These are phyloP conservation scores for Aspergillus clavatus DNA, from an alignment of 2,329 filamentous ascomycete species.

Conservation along the genomic window DNA sequence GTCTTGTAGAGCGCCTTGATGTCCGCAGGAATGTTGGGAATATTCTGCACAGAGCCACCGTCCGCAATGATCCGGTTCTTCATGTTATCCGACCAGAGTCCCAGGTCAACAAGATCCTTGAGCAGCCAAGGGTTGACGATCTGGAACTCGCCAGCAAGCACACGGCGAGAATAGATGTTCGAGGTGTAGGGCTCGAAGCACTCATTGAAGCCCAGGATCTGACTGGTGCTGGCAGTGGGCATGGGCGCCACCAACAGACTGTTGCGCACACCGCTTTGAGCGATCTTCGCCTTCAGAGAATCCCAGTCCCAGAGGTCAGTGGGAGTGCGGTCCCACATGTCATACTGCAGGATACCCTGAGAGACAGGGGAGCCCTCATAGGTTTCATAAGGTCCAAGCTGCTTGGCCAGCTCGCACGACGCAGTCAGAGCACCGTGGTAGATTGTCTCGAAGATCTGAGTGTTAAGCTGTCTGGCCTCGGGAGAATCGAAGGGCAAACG, in stretches of 20 bases:
- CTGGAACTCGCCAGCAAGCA: constrained; percentile 97
- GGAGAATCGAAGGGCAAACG: constrained; percentile 96
- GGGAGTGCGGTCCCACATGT: constrained; percentile 96
- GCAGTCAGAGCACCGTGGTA: constrained; percentile 92
- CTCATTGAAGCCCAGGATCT: constrained; percentile 98
- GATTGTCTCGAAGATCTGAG: constrained; percentile 98
- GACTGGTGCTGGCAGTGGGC: constrained; percentile 94
- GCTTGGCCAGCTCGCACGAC: constrained; percentile 79
- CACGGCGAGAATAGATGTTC: constrained; percentile 98
- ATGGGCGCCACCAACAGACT: constrained; percentile 92
- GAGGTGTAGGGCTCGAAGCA: constrained; percentile 99
- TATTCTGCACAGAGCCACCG: constrained; percentile 91
- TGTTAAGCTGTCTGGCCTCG: constrained; percentile 90
- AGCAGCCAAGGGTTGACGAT: constrained; percentile 98
- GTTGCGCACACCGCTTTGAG: constrained; percentile 91
- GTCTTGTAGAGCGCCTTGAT: constrained; percentile 99
- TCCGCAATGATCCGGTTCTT: constrained; percentile 99
- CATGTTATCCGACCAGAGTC: constrained; percentile 98
- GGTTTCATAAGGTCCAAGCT: constrained; percentile 77
- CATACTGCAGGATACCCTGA: constrained; percentile 92
- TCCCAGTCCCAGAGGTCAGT: constrained; percentile 97
- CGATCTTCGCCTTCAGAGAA: constrained; percentile 80
- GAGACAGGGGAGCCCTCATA: constrained; percentile 93
- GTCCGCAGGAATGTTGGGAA: constrained; percentile 92
- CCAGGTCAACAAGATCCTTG: constrained; percentile 96